Evolutionary conservation across 108 stramenopile species (phyloP).

Genomic region (Nitzschia putrida): DNA sequence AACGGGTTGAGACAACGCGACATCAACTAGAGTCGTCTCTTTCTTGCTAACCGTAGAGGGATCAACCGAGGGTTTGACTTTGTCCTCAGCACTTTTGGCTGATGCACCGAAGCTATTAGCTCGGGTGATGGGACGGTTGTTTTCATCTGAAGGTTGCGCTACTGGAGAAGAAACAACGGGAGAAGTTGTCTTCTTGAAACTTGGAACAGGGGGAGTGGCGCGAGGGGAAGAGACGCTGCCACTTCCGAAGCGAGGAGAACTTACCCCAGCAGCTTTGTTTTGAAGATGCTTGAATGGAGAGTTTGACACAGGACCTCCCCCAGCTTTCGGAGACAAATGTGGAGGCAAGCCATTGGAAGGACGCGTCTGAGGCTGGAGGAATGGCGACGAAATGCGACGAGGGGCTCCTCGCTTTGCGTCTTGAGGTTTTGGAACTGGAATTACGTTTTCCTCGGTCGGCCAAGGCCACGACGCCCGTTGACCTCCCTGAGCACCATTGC

Average conservation of each 20-base stretch:
- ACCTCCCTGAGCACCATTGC: background rate
- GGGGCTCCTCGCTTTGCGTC: background rate
- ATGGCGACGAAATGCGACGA: constrained; percentile 5
- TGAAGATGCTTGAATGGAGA: constrained; percentile 30
- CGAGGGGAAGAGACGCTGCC: background rate
- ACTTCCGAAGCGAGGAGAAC: background rate
- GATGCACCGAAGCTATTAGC: too few species aligned
- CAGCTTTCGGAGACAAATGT: background rate
- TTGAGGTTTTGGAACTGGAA: constrained; percentile 20
- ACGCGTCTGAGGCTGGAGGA: background rate
- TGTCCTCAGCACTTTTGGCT: too few species aligned
- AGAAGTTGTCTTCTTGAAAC: background rate
- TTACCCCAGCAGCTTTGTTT: background rate
- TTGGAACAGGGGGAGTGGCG: background rate
- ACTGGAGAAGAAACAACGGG: background rate
- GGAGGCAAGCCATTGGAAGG: background rate
- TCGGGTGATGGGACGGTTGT: background rate
- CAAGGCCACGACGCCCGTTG: constrained; percentile 16
- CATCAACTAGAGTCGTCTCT: too few species aligned
- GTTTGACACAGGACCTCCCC: background rate
- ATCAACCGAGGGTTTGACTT: too few species aligned
- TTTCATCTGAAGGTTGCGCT: constrained; percentile 1
- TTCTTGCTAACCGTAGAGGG: too few species aligned
- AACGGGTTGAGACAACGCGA: too few species aligned
- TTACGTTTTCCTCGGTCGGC: constrained; percentile 26